Evolutionary conservation across 257 asterid genomes (phyloP).

Genomic region (Rauvolfia tetraphylla): DNA sequence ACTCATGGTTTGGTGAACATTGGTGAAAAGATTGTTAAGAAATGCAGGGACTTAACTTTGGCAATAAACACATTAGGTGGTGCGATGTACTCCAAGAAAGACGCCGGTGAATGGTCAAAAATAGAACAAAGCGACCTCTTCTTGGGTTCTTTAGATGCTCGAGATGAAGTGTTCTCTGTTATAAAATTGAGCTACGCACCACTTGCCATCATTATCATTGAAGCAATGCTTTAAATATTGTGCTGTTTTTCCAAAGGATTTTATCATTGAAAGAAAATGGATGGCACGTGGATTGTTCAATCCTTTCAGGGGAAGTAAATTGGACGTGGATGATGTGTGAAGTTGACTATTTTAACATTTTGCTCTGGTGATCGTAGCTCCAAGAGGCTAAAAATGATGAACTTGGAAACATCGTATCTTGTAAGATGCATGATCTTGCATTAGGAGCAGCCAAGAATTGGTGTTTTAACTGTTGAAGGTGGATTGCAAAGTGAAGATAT

Average conservation of each 20-base stretch:
- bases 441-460: too few relatives aligned
- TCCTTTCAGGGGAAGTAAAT: too few relatives aligned
- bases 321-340: too few relatives aligned
- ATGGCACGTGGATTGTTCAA: too few relatives aligned
- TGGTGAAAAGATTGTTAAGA: conserved; percentile 19
- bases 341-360: too few relatives aligned
- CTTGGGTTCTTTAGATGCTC: background rate
- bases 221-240: conserved; percentile 20
- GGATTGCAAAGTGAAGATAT: background rate
- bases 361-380: background rate
- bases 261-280: background rate
- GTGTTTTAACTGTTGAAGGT: background rate
- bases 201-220: conserved; percentile 8
- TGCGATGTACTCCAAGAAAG: conserved; percentile 9
- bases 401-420: background rate
- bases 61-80: conserved; percentile 31
- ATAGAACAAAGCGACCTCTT: background rate
- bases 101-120: conserved; percentile 23
- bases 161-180: background rate
- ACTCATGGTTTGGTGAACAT: conserved; percentile 10
- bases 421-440: background rate
- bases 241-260: background rate
- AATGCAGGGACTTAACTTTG: conserved; percentile 37
- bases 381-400: background rate
- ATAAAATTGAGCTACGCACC: conserved; percentile 12